Evolutionary conservation across 1,139 yeast species (phyloP).

Genomic region (Candida mesenterica): DNA sequence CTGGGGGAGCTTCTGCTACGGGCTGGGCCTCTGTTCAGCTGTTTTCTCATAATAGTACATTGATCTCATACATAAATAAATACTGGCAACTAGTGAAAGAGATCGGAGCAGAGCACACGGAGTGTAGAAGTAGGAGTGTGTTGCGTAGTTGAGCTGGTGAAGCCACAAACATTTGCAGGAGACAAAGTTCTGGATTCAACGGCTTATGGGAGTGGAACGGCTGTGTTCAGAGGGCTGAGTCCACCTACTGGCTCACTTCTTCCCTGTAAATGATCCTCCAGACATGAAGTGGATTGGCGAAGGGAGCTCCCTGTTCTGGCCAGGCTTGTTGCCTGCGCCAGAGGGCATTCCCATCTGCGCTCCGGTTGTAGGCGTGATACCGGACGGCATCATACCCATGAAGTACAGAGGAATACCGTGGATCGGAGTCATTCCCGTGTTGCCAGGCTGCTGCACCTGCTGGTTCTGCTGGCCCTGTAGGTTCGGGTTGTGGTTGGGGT

Average conservation of each 20-base stretch:
- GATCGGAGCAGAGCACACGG: too few relatives aligned
- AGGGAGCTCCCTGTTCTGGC: constrained; percentile 12
- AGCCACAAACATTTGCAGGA: too few relatives aligned
- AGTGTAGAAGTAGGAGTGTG: not conserved
- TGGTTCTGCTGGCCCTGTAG: constrained; percentile 5
- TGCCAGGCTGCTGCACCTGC: constrained; percentile 13
- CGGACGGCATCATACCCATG: constrained; percentile 18
- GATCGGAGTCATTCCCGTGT: constrained; percentile 40
- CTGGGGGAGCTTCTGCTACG: too few relatives aligned
- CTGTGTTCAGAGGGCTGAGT: too few relatives aligned
- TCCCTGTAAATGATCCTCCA: constrained; percentile 10
- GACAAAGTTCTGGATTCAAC: too few relatives aligned
- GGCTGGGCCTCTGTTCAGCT: too few relatives aligned
- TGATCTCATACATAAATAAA: too few relatives aligned
- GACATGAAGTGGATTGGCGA: constrained; percentile 16
- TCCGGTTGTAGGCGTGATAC: constrained; percentile 11
- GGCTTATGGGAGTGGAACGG: too few relatives aligned
- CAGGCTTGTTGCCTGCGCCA: constrained; percentile 8
- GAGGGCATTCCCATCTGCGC: constrained; percentile 9
- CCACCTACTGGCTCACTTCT: constrained; percentile 9
- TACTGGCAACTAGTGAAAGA: too few relatives aligned
- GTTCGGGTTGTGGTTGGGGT: not conserved
- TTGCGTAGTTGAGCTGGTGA: too few relatives aligned
- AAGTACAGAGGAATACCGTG: constrained; percentile 20
- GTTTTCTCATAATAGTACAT: too few relatives aligned